Evolutionary conservation across 768 basidiomycete species (phyloP).

Genomic region (Russula vinacea): DNA sequence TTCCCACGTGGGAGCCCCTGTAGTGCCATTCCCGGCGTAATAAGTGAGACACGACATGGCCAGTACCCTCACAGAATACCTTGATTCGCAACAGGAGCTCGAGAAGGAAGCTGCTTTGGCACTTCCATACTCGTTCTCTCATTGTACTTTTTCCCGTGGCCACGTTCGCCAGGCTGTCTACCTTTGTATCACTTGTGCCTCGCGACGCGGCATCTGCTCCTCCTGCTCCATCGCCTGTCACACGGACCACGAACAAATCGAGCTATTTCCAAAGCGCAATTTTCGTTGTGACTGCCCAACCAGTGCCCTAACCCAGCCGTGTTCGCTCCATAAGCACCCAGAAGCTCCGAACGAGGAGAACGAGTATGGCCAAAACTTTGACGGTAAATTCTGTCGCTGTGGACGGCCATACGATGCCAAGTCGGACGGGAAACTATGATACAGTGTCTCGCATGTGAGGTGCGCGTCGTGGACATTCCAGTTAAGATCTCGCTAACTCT

Average conservation of each 20-base stretch:
- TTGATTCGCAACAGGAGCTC: constrained; percentile 37
- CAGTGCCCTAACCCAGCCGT: constrained; percentile 52
- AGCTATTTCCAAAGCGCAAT: constrained; percentile 79
- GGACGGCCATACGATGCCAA: constrained; percentile 65
- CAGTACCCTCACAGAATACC: constrained; percentile 34
- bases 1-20: neutral
- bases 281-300: constrained; percentile 89
- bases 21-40: neutral
- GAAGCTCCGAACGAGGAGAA: constrained; percentile 61
- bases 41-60: constrained; percentile 15
- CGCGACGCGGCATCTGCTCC: constrained; percentile 68
- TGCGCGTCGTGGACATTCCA: constrained; percentile 37
- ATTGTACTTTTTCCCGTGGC: constrained; percentile 43
- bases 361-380: constrained; percentile 71
- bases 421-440: constrained; percentile 83
- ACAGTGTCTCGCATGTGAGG: constrained; percentile 83
- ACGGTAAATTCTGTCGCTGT: constrained; percentile 71
- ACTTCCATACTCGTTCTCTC: constrained; percentile 44
- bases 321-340: constrained; percentile 54
- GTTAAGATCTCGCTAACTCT: constrained; percentile 12
- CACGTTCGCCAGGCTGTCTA: constrained; percentile 70
- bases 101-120: constrained; percentile 43
- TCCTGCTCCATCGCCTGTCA: constrained; percentile 87
- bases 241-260: constrained; percentile 80
- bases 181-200: constrained; percentile 71